Percentiles rank a stretch among this genome's conserved stretches.
phyloP scores from a whole-genome alignment of 768 basidiomycete genomes.

The Lentinula lateritia region DNA sequence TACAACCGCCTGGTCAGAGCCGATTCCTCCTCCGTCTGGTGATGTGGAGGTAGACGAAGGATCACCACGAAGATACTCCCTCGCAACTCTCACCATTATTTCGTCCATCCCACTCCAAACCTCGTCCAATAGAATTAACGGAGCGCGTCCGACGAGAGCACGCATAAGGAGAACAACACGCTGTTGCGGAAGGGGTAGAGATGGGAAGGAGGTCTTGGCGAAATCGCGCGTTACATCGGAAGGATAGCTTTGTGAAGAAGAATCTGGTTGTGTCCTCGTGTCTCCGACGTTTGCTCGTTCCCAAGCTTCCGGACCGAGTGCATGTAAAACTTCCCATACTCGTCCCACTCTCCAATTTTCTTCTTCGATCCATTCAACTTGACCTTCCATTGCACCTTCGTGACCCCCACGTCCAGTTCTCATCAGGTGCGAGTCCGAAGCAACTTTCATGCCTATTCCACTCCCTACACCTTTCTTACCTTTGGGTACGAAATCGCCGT shows the following conservation, averaged over 20 bases:
- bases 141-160: slow-evolving; percentile 71
- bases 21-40: slow-evolving; percentile 34
- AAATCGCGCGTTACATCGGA: slow-evolving; percentile 25
- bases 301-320: slow-evolving; percentile 60
- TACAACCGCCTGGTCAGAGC: slow-evolving; percentile 66
- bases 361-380: slow-evolving; percentile 18
- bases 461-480: slow-evolving; percentile 40
- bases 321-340: slow-evolving; percentile 52
- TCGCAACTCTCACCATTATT: slow-evolving; percentile 61
- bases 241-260: neutral
- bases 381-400: slow-evolving; percentile 2
- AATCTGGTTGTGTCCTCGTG: neutral
- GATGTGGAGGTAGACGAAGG: slow-evolving; percentile 14
- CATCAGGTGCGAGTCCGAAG: slow-evolving; percentile 19
- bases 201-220: slow-evolving; percentile 48
- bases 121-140: slow-evolving; percentile 83
- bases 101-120: slow-evolving; percentile 92
- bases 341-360: slow-evolving; percentile 30
- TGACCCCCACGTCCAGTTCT: slow-evolving; percentile 9
- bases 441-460: slow-evolving; percentile 17
- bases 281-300: neutral
- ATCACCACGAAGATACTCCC: slow-evolving; percentile 52
- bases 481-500: slow-evolving; percentile 68
- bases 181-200: slow-evolving; percentile 71
- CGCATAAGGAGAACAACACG: slow-evolving; percentile 79